phyloP scores from a whole-genome alignment of 352 stramenopile genomes.

The Pythium angustatum region DNA sequence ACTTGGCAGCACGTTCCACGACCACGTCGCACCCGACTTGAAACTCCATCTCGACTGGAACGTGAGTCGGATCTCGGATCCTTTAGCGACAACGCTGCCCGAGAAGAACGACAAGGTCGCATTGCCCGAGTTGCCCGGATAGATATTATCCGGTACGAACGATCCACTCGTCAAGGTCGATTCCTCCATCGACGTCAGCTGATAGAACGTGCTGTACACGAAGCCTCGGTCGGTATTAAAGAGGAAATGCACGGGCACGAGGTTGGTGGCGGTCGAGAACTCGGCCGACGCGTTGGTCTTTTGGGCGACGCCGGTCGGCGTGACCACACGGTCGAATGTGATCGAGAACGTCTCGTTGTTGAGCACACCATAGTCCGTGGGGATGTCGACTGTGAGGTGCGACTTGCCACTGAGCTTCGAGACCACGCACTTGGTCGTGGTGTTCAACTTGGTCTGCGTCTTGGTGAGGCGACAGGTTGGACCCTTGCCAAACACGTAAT shows the following conservation, averaged over 20 bases:
- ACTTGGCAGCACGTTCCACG: conserved; percentile 41
- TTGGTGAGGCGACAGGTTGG: conserved; percentile 51
- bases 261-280: conserved; percentile 56
- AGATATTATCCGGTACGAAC: conserved; percentile 85
- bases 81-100: conserved; percentile 51
- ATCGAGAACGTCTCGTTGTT: conserved; percentile 66
- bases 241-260: conserved; percentile 75
- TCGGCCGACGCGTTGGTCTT: conserved; percentile 34
- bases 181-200: conserved; percentile 42
- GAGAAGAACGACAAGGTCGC: conserved; percentile 79
- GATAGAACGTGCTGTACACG: conserved; percentile 72
- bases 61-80: conserved; percentile 53
- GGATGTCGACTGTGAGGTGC: conserved; percentile 73
- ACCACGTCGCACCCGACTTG: conserved; percentile 46
- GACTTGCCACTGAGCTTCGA: conserved; percentile 54
- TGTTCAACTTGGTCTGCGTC: conserved; percentile 7
- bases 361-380: conserved; percentile 39
- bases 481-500: conserved; percentile 60
- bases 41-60: conserved; percentile 73
- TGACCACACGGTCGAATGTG: conserved; percentile 66
- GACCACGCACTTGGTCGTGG: conserved; percentile 26
- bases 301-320: conserved; percentile 40
- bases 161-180: conserved; percentile 65
- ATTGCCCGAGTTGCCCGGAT: conserved; percentile 78
- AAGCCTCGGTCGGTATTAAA: conserved; percentile 73